phyloP scores from a whole-genome alignment of 176 grass and related monocot species.

The Echinochloa phyllopogon region DNA sequence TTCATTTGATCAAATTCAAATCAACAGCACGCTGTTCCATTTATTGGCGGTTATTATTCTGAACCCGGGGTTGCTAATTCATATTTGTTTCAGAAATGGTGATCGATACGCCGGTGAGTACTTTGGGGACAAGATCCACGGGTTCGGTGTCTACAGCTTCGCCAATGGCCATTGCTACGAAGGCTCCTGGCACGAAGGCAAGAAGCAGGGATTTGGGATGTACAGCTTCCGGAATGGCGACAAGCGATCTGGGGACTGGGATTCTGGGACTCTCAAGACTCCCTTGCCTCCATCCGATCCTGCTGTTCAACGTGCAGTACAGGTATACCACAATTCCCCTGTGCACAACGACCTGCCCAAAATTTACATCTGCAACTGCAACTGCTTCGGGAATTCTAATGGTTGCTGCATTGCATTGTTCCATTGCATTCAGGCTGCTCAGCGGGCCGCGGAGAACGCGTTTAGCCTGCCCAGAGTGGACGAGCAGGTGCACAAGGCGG shows the following conservation, averaged over 20 bases:
- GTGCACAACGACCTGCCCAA: not conserved
- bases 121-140: slow-evolving; percentile 70
- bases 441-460: slow-evolving; percentile 44
- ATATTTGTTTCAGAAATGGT: slow-evolving; percentile 58
- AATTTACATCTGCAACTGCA: not conserved
- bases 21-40: not conserved
- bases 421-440: slow-evolving; percentile 48
- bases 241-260: slow-evolving; percentile 63
- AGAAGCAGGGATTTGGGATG: slow-evolving; percentile 74
- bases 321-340: slow-evolving; percentile 47
- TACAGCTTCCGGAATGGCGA: slow-evolving; percentile 55
- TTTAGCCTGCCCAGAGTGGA: slow-evolving; percentile 47
- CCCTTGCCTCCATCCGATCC: slow-evolving; percentile 40
- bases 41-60: slow-evolving; percentile 1
- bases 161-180: slow-evolving; percentile 72
- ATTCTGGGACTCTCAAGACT: slow-evolving; percentile 52
- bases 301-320: slow-evolving; percentile 48
- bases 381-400: slow-evolving; percentile 44
- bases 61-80: not conserved
- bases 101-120: slow-evolving; percentile 69
- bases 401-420: slow-evolving; percentile 11
- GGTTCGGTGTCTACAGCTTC: slow-evolving; percentile 67
- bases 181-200: slow-evolving; percentile 81
- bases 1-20: not conserved
- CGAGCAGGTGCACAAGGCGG: slow-evolving; percentile 62